Percentiles rank a stretch among this genome's conserved stretches.
Conservation (phyloP, 306 rosid genomes). For the Quercus variabilis region DNA sequence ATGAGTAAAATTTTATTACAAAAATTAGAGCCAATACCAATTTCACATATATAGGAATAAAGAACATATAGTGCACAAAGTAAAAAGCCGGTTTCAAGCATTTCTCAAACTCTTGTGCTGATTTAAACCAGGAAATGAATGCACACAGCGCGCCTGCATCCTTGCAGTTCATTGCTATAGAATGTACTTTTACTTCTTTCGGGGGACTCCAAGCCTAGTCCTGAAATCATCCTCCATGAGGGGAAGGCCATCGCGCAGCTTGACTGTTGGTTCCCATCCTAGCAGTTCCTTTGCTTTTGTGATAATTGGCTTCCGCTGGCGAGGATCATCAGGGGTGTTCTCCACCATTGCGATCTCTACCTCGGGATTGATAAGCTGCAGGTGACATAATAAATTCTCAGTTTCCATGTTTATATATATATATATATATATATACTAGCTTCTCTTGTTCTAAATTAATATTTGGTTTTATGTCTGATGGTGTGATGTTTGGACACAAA, state of each 20-base stretch:
- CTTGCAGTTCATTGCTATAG: neutral
- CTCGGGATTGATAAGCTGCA: constrained; percentile 67
- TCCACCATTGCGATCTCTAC: constrained; percentile 70
- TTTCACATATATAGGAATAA: constrained; percentile 16
- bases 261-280: constrained; percentile 72
- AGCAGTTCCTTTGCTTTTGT: constrained; percentile 66
- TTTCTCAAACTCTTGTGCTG: neutral
- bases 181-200: constrained; percentile 14
- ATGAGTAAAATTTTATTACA: neutral
- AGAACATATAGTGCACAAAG: neutral
- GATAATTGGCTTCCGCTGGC: constrained; percentile 81
- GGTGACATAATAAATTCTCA: constrained; percentile 6
- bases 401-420: neutral
- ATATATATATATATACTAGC: neutral
- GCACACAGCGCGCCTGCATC: neutral
- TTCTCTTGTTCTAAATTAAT: neutral
- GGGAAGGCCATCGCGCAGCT: constrained; percentile 68
- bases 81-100: neutral
- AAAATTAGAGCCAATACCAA: neutral
- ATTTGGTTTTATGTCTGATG: neutral
- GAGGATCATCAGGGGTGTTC: constrained; percentile 87
- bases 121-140: neutral
- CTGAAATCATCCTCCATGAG: constrained; percentile 89
- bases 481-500: neutral
- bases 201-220: constrained; percentile 56